Base-by-base conservation (phyloP, 805 yeast species). In the Candida corydali region DNA sequence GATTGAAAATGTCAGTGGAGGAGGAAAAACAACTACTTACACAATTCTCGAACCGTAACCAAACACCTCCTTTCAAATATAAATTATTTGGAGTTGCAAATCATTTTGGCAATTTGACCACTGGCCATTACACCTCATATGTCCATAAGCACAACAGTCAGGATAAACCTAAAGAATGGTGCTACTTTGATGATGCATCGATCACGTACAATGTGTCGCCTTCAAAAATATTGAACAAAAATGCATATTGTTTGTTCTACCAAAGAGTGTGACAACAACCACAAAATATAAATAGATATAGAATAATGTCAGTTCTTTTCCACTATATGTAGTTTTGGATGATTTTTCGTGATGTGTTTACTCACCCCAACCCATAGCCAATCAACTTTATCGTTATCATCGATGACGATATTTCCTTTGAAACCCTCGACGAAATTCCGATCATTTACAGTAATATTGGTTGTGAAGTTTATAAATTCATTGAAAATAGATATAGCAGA, bases 71-170 rank as follows among this genome's bases (percentile, higher is more conserved):
- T 2, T 89, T 87, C 60, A 65, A 72, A 18, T 89, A 88, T 56
- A 75, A 75, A 42, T 57, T 89, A 16, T 82, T 76, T 50, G 95
- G 85, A 0, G 95, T 88, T 1, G 86, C 86, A 11, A 80, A 86
- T 46, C 97, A 89, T 57, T 78, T 63, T 43, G 97, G 97, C 9
- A 79, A 83, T 26, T 66, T 89, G 26, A 75, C 80, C 28, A 84
- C 89, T 7, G 97, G 97, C 0, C 97, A 89, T 58, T 89, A 89
- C 58, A 89, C 96, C 0, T 65, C 95, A 1, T 85, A 69, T 52
- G 91, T 86, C 4, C 64, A 78, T 52, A 86, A 86, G 50, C 49
- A 46, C n/a, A 55, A 57, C 29, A 64, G 59, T 32, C 63, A 59
- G 31, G 79, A 78, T 17, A 54, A 56, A 15, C 59, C 52, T 26